Percentiles rank a stretch among this genome's conserved stretches.
Evolutionary conservation across 768 basidiomycete species (phyloP).

Genomic region (Suillus discolor): DNA sequence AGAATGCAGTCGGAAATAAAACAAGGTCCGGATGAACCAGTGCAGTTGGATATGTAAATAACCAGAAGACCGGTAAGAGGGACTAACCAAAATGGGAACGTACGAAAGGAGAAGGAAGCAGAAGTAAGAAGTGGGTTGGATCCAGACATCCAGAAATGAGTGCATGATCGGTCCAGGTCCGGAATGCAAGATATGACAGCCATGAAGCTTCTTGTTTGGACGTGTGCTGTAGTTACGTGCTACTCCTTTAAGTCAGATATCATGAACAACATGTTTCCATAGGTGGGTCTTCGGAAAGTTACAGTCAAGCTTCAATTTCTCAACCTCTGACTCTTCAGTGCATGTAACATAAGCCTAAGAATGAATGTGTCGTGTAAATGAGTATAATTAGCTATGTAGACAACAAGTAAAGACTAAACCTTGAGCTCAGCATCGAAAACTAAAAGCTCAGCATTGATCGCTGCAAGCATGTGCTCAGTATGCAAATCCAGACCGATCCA

Average conservation of each 20-base stretch:
- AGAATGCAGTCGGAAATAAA: too few relatives aligned
- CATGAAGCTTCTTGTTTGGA: slow-evolving; percentile 35
- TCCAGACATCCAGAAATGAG: too few relatives aligned
- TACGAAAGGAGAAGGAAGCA: too few relatives aligned
- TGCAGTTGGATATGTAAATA: too few relatives aligned
- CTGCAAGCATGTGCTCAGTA: slow-evolving; percentile 28
- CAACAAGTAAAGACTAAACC: slow-evolving; percentile 19
- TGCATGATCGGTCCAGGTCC: too few relatives aligned
- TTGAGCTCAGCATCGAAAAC: slow-evolving; percentile 22
- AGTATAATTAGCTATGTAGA: not conserved
- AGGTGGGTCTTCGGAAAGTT: too few relatives aligned
- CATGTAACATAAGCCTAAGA: slow-evolving; percentile 2
- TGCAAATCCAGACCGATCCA: slow-evolving; percentile 35
- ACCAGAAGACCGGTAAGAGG: too few relatives aligned
- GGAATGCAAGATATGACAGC: too few relatives aligned
- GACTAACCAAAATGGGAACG: too few relatives aligned
- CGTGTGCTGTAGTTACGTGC: slow-evolving; percentile 35
- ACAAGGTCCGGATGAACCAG: too few relatives aligned
- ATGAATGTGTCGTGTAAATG: not conserved
- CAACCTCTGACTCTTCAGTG: not conserved
- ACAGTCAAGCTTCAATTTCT: slow-evolving; percentile 30
- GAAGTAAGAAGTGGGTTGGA: too few relatives aligned
- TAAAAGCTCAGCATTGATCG: slow-evolving; percentile 20
- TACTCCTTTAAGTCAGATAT: slow-evolving; percentile 37
- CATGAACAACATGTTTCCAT: slow-evolving; percentile 33